Evolutionary conservation across 805 yeast genomes (phyloP), one percentile per base, ranked within the genome.

Genomic region (Candida boleticola): DNA sequence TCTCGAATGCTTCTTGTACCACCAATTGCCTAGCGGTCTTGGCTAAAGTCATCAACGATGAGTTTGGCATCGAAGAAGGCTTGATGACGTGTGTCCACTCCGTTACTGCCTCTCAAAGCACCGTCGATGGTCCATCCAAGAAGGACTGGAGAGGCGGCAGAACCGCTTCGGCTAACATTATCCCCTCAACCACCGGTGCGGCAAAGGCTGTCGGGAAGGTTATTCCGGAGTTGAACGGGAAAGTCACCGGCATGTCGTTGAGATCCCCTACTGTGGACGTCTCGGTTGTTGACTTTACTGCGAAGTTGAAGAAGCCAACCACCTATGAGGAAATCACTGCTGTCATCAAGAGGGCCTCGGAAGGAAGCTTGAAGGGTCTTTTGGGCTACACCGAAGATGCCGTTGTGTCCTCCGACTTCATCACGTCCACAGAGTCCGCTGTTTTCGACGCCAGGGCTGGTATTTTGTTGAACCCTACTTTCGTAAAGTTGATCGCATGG

Each of bases 111-210:
- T 58, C 66, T 47, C 66, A 61, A 49, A 61, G 60, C 54, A 61
- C 66, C 42, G 66, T 61, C 39, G 66, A 61, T 43, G 65, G 65
- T 53, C 66, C 66, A 46, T 61, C 66, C 48, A 64, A 61, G 56
- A 61, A 61, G 53, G 66, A 61, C 57, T 61, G 66, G 66, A 61
- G 66, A 60, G 66, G 66, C 42, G 66, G 66, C 47, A 58, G 66
- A 57, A 61, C 66, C 50, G 66, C 66, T 41, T 53, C 60, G 35
- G 66, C 63, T 43, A 61, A 61, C 59, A 61, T 61, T 43, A 61
- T 61, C 45, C 66, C 66, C 40, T 65, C 66, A 44, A 61, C 66
- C 47, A 55, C 51, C 44, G 66, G n/a, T n/a, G n/a, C n/a, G n/a
- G n/a, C n/a, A n/a, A n/a, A n/a, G n/a, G n/a, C n/a, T n/a, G n/a